Evolutionary conservation across 192 early-diverging fungal species (phyloP), one percentile per base, ranked within the genome.

Genomic region (Backusella mclennaniae): DNA sequence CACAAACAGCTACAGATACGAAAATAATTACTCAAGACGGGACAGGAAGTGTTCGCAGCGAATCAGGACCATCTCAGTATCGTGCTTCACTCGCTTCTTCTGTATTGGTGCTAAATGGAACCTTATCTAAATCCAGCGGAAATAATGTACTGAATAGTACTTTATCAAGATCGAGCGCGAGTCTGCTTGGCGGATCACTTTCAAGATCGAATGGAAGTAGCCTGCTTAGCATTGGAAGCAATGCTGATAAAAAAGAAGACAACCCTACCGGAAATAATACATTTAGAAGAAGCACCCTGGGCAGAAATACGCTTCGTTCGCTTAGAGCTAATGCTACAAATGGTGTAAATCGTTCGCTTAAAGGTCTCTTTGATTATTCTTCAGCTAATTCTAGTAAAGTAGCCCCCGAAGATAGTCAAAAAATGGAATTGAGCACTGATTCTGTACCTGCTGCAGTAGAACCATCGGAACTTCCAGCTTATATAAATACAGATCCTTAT

Each of bases 361-460:
- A 71, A 29, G 70, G 44, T 31, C 42, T 71, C 0, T 71, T 71
- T 33, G 70, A 71, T 19, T 38, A 69, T 35, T 31, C 66, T 35
- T 67, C 66, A 23, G n/a, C 35, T 1, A 49, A 23, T 33, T 71
- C 70, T 42, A 71, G 42, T 44, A 71, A 46, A 19, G 29, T 71
- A 4, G 70, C 42, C 15, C 70, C 70, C 0, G 70, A 71, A 23
- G 70, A 71, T 19, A 75, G 74, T 44, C 74, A 66, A 75, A 75
- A 74, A 56, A 74, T 74, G 38, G 73, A 74, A 66, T 12, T 71
- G 12, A 44, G 42, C 36, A 39, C 68, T 9, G 68, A 71, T 31
- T 44, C 70, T 38, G 17, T 36, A 35, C 35, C 31, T 35, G 31
- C 19, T 19, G 23, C 70, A 49, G 31, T 6, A 49, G 41, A 26